These are phyloP conservation scores for Vinca minor DNA, from an alignment of 257 asterid genomes.

Conservation along the genomic window DNA sequence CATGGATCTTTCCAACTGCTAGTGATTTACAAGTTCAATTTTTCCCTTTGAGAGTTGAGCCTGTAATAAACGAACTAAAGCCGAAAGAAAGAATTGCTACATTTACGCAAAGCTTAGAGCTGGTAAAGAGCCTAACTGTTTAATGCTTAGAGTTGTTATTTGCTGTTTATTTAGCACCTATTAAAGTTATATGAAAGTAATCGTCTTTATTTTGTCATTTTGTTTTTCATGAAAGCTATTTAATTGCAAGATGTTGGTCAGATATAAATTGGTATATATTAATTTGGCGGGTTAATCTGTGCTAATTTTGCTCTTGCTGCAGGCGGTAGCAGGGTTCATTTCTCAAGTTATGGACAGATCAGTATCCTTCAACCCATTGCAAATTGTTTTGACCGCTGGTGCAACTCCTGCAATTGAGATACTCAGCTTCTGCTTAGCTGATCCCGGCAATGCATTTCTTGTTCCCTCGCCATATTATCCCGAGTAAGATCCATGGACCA, in stretches of 20 bases:
- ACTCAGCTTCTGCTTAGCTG: conserved; percentile 57
- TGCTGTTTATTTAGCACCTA: neutral
- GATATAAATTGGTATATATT: neutral
- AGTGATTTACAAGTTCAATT: too few species aligned
- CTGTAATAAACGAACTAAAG: neutral
- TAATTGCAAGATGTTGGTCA: neutral
- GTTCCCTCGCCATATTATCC: conserved; percentile 63
- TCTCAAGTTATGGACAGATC: conserved; percentile 42
- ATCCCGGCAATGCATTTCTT: conserved; percentile 66
- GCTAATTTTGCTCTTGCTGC: conserved; percentile 15
- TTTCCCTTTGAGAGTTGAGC: too few species aligned
- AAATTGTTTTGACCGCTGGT: conserved; percentile 46
- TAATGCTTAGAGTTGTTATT: neutral
- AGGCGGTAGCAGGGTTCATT: conserved; percentile 62
- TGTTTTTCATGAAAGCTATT: neutral
- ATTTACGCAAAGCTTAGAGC: neutral
- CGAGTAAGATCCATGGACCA: conserved; percentile 37
- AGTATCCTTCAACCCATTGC: conserved; percentile 38
- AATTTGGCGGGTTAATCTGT: neutral
- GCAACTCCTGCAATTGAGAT: conserved; percentile 55
- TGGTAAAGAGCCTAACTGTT: neutral
- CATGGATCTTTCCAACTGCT: too few species aligned
- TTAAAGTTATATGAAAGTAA: neutral
- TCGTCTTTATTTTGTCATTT: neutral
- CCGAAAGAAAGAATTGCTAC: neutral